Evolutionary conservation across 2,329 filamentous ascomycete genomes (phyloP), one percentile per base, ranked within the genome.

Genomic region (Cytospora piceae): DNA sequence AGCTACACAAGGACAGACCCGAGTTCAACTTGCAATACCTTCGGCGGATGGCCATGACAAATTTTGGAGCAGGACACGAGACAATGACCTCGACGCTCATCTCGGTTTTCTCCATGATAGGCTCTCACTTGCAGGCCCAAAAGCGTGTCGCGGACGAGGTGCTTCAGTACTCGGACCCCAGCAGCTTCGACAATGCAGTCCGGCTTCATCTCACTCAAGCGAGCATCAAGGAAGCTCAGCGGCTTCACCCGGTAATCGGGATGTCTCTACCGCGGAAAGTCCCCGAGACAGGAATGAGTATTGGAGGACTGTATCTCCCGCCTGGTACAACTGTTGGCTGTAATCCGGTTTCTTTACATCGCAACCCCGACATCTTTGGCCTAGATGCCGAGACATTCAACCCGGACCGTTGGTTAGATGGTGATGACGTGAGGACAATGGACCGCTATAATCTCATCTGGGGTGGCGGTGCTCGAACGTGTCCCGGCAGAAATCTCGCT

Each of bases 21-120:
- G 61, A 78, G 7, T 85, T 85, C 65, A 80, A 71, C 0, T 78
- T 82, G 31, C 72, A 70, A 0, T 85, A 85, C 61, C 76, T 85
- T 12, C 79, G 80, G 3, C 81, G 83, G 32, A 81, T 85, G 76
- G 82, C 81, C 2, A 76, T 84, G 2, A 85, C 83, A 2, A 85
- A 85, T 68, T 85, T 85, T 69, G 83, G 83, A 14, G 83, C 83
- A 1, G 83, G 83, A 0, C 83, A 85, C 66, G 83, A 85, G 69
- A 85, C 83, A 0, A 78, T 84, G 75, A 82, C 81, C 14, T 83
- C 83, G 0, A 83, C 83, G 0, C 70, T 85, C 8, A 85, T 82
- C 0, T 80, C 83, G 4, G 74, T 78, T 27, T 71, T 86, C 56
- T 74, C 80, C 56, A 79, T 83, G 76, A 75, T 86, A 29, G 81